phyloP scores from a whole-genome alignment of 257 asterid genomes.

The Nicotiana obtusifolia region DNA sequence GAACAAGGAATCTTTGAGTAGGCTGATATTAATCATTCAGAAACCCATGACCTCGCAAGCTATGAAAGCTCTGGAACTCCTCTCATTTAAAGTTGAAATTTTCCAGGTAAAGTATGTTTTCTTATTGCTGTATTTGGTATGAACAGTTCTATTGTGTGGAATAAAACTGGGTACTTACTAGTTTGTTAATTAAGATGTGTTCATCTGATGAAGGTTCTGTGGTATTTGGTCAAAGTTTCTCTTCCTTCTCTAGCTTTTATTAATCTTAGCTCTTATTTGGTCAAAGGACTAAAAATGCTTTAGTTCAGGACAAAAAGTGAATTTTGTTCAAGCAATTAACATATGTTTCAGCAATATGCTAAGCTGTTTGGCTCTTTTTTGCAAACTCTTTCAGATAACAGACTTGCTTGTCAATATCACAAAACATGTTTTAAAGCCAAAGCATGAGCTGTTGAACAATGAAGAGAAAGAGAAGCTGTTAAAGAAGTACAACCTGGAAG shows the following conservation, averaged over 20 bases:
- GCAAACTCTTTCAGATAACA: slow-evolving; percentile 47
- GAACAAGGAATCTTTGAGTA: slow-evolving; percentile 40
- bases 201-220: background rate
- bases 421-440: slow-evolving; percentile 82
- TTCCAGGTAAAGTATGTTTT: slow-evolving; percentile 50
- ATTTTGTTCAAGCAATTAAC: background rate
- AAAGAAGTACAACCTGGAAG: slow-evolving; percentile 60
- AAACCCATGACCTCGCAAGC: slow-evolving; percentile 64
- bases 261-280: background rate
- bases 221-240: background rate
- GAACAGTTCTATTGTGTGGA: background rate
- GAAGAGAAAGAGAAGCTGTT: slow-evolving; percentile 62
- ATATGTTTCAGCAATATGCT: background rate
- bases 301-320: background rate
- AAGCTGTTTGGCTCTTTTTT: background rate
- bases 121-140: background rate
- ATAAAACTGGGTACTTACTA: background rate
- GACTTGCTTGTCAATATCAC: slow-evolving; percentile 85
- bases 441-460: slow-evolving; percentile 62
- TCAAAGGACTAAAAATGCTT: background rate
- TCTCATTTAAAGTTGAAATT: slow-evolving; percentile 61
- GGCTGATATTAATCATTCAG: slow-evolving; percentile 62
- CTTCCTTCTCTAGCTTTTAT: background rate
- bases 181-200: background rate
- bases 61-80: slow-evolving; percentile 45